A percentile compares a stretch with the other conserved stretches of the same genome.
These are phyloP conservation scores for Fusarium oligoseptatum DNA, from an alignment of 2,329 filamentous ascomycete genomes.

Conservation along the genomic window DNA sequence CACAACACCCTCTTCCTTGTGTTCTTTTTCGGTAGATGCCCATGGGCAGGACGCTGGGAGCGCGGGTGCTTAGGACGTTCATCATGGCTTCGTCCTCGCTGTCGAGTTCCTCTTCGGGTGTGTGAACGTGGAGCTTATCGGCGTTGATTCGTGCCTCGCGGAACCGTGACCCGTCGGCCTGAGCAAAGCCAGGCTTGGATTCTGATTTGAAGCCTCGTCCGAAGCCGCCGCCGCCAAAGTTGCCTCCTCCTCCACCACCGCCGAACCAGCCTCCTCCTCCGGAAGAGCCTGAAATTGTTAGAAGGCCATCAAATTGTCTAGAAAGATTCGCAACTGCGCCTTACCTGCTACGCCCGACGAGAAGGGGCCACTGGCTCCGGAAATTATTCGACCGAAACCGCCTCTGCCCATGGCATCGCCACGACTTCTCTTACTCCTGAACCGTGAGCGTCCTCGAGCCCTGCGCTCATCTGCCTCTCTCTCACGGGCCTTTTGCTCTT, in stretches of 20 bases:
- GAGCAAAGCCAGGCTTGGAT: constrained; percentile 55
- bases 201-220: constrained; percentile 51
- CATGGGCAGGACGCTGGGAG: constrained; percentile 62
- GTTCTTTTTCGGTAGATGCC: constrained; percentile 67
- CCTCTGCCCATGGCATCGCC: constrained; percentile 61
- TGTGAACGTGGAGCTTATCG: constrained; percentile 64
- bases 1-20: constrained; percentile 66
- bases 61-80: constrained; percentile 49
- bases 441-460: constrained; percentile 55
- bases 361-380: constrained; percentile 57
- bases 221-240: constrained; percentile 47
- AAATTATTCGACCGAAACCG: constrained; percentile 52
- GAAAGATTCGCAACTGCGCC: constrained; percentile 16
- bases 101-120: constrained; percentile 59
- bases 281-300: constrained; percentile 31
- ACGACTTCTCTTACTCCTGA: constrained; percentile 58
- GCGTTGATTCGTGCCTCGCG: constrained; percentile 67
- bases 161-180: constrained; percentile 47
- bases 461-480: constrained; percentile 56
- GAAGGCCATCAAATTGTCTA: background rate
- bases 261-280: constrained; percentile 49
- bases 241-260: constrained; percentile 35
- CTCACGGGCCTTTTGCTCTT: constrained; percentile 58
- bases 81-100: constrained; percentile 60
- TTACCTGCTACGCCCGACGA: constrained; percentile 49